Base-by-base conservation (phyloP, 2,329 filamentous ascomycete species). In the Chaetomium strumarium region DNA sequence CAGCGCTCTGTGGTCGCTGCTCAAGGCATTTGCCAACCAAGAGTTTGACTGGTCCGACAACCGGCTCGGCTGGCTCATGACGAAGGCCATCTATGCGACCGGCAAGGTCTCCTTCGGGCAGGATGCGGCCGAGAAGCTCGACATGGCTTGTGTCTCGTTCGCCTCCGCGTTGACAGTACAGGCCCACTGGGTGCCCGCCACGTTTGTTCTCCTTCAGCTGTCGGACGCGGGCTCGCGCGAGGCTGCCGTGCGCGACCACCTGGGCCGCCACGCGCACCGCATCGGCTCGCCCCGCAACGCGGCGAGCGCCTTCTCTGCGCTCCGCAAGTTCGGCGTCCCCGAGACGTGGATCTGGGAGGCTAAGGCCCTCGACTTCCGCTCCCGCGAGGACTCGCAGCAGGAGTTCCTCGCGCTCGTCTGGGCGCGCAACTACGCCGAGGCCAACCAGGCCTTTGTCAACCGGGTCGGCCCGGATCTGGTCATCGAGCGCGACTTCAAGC, bases 41-140 rank as follows among this genome's bases (percentile, higher is more conserved):
- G 65, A 72, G 12, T 73, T 95, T 46, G 85, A 91, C 61, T 84
- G 72, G 30, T 71, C 93, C 39, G 84, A 91, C 59, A 82, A 84
- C 59, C 81, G 90, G 11, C 73, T 96, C 13, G 83, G 82, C 33
- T 99, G 93, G 84, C 91, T 96, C 68, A 77, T 99, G 13, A 84
- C 88, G 52, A 84, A 86, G 55, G 79, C 83, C 2, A 73, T 90
- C 51, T 70, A 67, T 49, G 75, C 70, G 30, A 75, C 73, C 53
- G 74, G 75, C 62, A 75, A 68, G 60, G 70, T 78, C 29, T 71
- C 73, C 0, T 83, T 80, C 46, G 74, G 80, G 12, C 70, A 75
- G 45, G 69, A 82, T 41, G 74, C 77, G 16, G 66, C 75, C 5
- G 75, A 78, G 47, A 85, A 86, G 67, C 77, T 83, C 1, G 86